Evolutionary conservation across 345 rosid species (phyloP), one percentile per base, ranked within the genome.

Genomic region (Eucalyptus tenuipes): DNA sequence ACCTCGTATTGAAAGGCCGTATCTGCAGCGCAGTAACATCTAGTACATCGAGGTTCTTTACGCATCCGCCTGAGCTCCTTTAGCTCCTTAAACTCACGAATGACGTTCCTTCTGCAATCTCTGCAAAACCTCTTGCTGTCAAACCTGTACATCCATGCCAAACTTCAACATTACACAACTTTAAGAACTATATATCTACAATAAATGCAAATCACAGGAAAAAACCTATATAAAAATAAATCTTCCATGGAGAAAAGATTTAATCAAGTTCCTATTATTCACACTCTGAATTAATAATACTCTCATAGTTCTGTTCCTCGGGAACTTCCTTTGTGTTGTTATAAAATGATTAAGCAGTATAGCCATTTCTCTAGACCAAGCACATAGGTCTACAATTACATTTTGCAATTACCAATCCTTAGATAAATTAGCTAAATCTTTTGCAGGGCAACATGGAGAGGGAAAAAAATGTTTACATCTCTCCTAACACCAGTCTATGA

Each of bases 61-160:
- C 96, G 95, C 93, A 95, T 90, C 87, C 99, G 96, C 92, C 96
- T 98, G 88, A 96, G 94, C 92, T 98, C 99, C 96, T 97, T 97
- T 87, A 97, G 93, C 89, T 95, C 99, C 94, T 97, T 98, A 91
- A 96, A 98, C 90, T 97, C 99, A 42, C 98, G 98, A 90, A 93
- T 95, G 87, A 98, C 99, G 85, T 96, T 97, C 90, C 95, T 94
- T 92, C 99, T 93, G 91, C 99, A 98, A 91, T 97, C 98, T 95
- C 98, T 94, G 91, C 99, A 98, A 93, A 98, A 98, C 92, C 97
- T 95, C 94, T 97, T 98, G 95, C 96, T 93, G 91, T 98, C 98
- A 90, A 98, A 98, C 94, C 99, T 97, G 94, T 88, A 87, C 27
- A 75, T 40, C 84, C 84, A 75, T 40, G 47, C 84, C 84, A 75